phyloP scores from a whole-genome alignment of 73 alveolate species.

The Paramecium octaurelia region DNA sequence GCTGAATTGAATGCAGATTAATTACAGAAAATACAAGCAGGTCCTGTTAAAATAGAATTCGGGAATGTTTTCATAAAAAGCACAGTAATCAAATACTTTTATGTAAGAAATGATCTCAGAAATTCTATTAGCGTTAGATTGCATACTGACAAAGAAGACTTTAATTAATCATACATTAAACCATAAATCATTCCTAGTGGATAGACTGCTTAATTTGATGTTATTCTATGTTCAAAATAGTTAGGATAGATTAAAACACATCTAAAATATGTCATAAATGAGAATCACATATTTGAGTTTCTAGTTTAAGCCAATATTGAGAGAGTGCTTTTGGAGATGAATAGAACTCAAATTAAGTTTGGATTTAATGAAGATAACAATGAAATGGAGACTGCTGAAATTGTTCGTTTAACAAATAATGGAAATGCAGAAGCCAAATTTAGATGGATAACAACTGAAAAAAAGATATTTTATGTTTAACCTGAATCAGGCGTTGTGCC shows the following conservation, averaged over 20 bases:
- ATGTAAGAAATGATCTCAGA: slow-evolving; percentile 92
- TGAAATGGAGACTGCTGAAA: slow-evolving; percentile 92
- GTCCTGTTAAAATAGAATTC: slow-evolving; percentile 89
- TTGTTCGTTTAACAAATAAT: slow-evolving; percentile 84
- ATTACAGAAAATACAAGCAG: slow-evolving; percentile 91
- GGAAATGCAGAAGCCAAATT: slow-evolving; percentile 95
- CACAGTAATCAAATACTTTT: slow-evolving; percentile 82
- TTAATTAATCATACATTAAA: slow-evolving; percentile 77
- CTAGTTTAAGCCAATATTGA: slow-evolving; percentile 91
- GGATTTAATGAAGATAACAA: slow-evolving; percentile 92
- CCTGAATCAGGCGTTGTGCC: slow-evolving; percentile 56
- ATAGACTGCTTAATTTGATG: slow-evolving; percentile 94
- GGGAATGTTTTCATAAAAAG: slow-evolving; percentile 91
- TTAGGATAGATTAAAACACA: slow-evolving; percentile 78
- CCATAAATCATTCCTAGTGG: slow-evolving; percentile 96
- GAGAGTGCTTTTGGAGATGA: slow-evolving; percentile 77
- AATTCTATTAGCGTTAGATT: slow-evolving; percentile 89
- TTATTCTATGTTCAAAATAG: slow-evolving; percentile 74
- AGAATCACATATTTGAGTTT: slow-evolving; percentile 86
- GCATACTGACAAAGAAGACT: slow-evolving; percentile 82
- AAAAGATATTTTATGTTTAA: slow-evolving; percentile 26
- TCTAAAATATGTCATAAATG: slow-evolving; percentile 91
- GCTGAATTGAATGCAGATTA: slow-evolving; percentile 88
- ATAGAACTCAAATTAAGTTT: slow-evolving; percentile 73
- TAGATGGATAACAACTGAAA: slow-evolving; percentile 81